These are phyloP conservation scores for Crassisporium funariophilum DNA, from an alignment of 768 basidiomycete genomes.

Conservation along the genomic window DNA sequence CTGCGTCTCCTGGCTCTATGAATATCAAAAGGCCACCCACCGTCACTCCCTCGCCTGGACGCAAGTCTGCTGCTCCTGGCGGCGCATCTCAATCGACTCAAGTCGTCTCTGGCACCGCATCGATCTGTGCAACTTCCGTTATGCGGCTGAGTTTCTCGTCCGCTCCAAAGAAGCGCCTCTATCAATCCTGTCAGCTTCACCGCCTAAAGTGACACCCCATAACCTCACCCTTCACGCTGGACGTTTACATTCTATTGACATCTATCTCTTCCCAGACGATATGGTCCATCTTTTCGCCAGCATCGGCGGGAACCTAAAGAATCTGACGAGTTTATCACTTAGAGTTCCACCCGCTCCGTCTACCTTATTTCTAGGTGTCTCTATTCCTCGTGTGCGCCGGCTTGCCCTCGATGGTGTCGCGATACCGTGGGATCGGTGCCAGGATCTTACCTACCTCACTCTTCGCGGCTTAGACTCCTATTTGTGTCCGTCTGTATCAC, in stretches of 20 bases:
- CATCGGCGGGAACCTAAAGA: slow-evolving; percentile 26
- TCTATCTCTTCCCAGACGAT: slow-evolving; percentile 38
- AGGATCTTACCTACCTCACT: slow-evolving; percentile 33
- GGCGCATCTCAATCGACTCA: slow-evolving; percentile 33
- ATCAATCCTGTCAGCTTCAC: slow-evolving; percentile 33
- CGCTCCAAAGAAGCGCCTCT: slow-evolving; percentile 38
- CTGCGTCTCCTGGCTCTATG: slow-evolving; percentile 40
- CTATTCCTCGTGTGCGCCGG: slow-evolving; percentile 32
- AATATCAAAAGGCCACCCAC: slow-evolving; percentile 26
- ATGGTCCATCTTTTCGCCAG: slow-evolving; percentile 32
- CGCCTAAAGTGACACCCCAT: slow-evolving; percentile 26
- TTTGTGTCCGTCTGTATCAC: slow-evolving; percentile 33
- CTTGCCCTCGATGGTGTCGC: slow-evolving; percentile 38
- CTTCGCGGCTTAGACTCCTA: slow-evolving; percentile 33
- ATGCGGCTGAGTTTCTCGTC: slow-evolving; percentile 36
- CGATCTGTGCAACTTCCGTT: slow-evolving; percentile 35
- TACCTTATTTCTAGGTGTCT: slow-evolving; percentile 24
- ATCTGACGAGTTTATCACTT: slow-evolving; percentile 35
- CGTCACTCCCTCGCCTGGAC: slow-evolving; percentile 43
- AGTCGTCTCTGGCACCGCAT: slow-evolving; percentile 42
- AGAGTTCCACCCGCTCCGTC: slow-evolving; percentile 31
- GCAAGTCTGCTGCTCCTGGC: slow-evolving; percentile 43
- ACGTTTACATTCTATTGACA: slow-evolving; percentile 37
- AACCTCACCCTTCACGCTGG: slow-evolving; percentile 23
- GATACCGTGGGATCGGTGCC: slow-evolving; percentile 35